These are phyloP conservation scores for Diplodia sapinea DNA, from an alignment of 2,329 filamentous ascomycete genomes.

Conservation along the genomic window DNA sequence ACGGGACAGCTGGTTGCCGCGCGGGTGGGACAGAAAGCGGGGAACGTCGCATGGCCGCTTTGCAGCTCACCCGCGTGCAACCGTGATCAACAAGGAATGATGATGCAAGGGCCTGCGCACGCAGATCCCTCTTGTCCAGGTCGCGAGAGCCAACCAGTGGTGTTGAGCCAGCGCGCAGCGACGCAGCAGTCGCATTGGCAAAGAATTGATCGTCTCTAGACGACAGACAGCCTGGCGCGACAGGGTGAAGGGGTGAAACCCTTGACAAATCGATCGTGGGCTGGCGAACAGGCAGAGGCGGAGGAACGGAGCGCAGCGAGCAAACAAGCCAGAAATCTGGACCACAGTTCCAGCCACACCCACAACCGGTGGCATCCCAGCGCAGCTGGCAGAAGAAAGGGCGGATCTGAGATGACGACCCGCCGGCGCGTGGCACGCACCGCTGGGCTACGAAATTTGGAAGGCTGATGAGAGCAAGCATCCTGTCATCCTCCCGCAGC, in stretches of 20 bases:
- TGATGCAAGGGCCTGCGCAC: constrained; percentile 24
- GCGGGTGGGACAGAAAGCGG: constrained; percentile 26
- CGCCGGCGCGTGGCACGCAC: neutral
- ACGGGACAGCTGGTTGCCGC: constrained; percentile 11
- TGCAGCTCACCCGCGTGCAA: constrained; percentile 29
- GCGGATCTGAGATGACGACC: constrained; percentile 18
- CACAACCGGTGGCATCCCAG: neutral
- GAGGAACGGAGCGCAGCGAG: neutral
- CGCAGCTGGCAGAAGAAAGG: constrained; percentile 8
- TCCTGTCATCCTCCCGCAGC: constrained; percentile 20
- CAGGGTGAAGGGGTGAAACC: constrained; percentile 2
- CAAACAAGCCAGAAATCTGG: neutral
- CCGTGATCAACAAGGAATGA: constrained; percentile 23
- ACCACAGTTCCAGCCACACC: constrained; percentile 11
- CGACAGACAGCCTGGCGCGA: neutral
- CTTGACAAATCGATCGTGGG: constrained; percentile 10
- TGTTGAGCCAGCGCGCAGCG: neutral
- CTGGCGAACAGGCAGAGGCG: constrained; percentile 2
- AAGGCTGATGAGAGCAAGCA: constrained; percentile 8
- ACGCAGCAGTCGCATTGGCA: neutral
- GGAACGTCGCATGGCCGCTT: constrained; percentile 26
- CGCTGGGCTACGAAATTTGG: constrained; percentile 14
- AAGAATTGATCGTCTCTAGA: neutral
- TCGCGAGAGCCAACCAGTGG: constrained; percentile 11
- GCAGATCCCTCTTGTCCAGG: constrained; percentile 17